Evolutionary conservation across 1,284 basidiomycete genomes (phyloP).

Genomic region (Sphaerobolus stellatus): DNA sequence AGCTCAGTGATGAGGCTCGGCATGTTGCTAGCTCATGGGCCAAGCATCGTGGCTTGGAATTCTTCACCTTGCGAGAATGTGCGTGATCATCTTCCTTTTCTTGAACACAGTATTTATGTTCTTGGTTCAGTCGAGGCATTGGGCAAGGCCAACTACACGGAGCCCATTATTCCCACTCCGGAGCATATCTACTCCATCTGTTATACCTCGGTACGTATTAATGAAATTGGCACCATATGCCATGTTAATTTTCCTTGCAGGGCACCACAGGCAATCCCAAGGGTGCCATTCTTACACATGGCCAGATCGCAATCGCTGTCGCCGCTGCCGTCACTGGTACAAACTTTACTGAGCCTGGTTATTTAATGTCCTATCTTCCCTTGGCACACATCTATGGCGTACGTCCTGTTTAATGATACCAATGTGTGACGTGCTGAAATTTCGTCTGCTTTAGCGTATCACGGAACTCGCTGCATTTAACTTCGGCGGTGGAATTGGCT

Average conservation of each 20-base stretch:
- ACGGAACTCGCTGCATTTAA: slow-evolving; percentile 46
- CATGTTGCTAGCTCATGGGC: slow-evolving; percentile 77
- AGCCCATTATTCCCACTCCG: slow-evolving; percentile 56
- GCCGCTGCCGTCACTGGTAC: slow-evolving; percentile 64
- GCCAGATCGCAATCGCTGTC: slow-evolving; percentile 67
- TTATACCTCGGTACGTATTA: slow-evolving; percentile 74
- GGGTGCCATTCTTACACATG: slow-evolving; percentile 75
- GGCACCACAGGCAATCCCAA: slow-evolving; percentile 80
- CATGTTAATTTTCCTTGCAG: slow-evolving; percentile 35
- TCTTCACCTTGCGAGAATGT: slow-evolving; percentile 73
- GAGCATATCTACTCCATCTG: slow-evolving; percentile 76
- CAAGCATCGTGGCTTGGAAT: slow-evolving; percentile 55
- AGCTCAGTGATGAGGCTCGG: slow-evolving; percentile 59
- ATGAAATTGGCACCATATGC: too few species aligned
- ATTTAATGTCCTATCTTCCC: slow-evolving; percentile 73
- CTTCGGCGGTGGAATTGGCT: slow-evolving; percentile 77
- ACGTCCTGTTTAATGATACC: slow-evolving; percentile 19
- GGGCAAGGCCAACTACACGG: slow-evolving; percentile 61
- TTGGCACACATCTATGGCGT: slow-evolving; percentile 91
- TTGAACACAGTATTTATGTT: too few species aligned
- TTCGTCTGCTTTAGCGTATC: slow-evolving; percentile 31
- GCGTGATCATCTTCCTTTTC: slow-evolving; percentile 29
- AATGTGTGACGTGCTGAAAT: slow-evolving; percentile 24
- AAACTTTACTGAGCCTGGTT: slow-evolving; percentile 42
- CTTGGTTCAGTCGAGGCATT: slow-evolving; percentile 58